Evolutionary conservation across 1,284 basidiomycete genomes (phyloP), one percentile per base, ranked within the genome.

Genomic region (Austroboletus niveus): DNA sequence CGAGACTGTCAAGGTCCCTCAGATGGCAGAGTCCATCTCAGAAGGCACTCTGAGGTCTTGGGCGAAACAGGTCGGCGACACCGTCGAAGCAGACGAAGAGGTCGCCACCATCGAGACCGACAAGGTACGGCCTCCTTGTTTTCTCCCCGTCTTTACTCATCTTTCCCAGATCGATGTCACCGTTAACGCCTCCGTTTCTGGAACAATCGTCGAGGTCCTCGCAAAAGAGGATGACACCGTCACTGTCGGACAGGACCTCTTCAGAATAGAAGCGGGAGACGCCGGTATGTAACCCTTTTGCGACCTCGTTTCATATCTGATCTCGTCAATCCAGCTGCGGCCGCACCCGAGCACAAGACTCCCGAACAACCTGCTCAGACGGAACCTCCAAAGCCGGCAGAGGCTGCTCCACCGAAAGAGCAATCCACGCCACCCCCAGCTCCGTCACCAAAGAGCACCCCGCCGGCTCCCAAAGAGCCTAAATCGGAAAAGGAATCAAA

Each of bases 11-110:
- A 95, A 98, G 78, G 96, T 99, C 45, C 96, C 96, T 27, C 90
- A 94, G 73, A 98, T 99, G 95, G 95, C 96, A 49, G 96, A 99
- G 73, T 98, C 94, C 60, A 97, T 99, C 74, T 93, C 93, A 15
- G 96, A 99, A 74, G 96, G 96, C 49, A 99, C 96, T 6, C 79
- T 99, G 56, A 98, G 95, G 75, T 81, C 92, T 56, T 99, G 94
- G 94, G 80, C 82, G 64, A 98, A 98, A 77, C 85, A 95, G 74
- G 86, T 92, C 47, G 96, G 96, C 41, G 96, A 99, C 68, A 82
- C 77, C 56, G 94, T 99, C 54, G 83, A 87, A 68, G 87, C 80
- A 40, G 94, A 98, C 69, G 96, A 99, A 75, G 96, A 99, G 76
- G 81, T 99, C 51, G 96, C 94, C 27, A 96, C 93, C 44, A 98